These are phyloP conservation scores for Naganishia sp. DNA, from an alignment of 1,284 basidiomycete species.

Conservation along the genomic window DNA sequence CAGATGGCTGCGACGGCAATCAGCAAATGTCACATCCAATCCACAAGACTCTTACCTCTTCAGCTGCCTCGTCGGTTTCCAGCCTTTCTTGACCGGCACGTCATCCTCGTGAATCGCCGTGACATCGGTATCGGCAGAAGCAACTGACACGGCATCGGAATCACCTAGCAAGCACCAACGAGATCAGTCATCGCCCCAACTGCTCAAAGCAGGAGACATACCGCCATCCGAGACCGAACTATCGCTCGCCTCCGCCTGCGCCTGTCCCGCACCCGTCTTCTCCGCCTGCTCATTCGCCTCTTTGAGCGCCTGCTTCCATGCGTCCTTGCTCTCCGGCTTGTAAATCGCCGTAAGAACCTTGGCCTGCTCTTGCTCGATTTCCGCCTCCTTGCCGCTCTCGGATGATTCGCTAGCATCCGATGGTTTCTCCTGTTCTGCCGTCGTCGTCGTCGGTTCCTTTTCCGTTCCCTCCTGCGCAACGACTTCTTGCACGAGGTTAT, in stretches of 20 bases:
- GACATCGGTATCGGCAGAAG: slow-evolving; percentile 15
- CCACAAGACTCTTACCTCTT: slow-evolving; percentile 67
- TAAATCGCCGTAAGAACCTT: slow-evolving; percentile 77
- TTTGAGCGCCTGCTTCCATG: slow-evolving; percentile 70
- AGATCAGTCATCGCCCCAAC: background rate
- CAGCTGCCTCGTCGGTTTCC: slow-evolving; percentile 79
- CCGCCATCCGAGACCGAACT: slow-evolving; percentile 14
- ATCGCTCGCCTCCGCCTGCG: slow-evolving; percentile 17
- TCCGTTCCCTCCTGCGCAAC: slow-evolving; percentile 16
- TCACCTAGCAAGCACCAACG: background rate
- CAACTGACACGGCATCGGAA: slow-evolving; percentile 9
- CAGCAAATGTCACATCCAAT: background rate
- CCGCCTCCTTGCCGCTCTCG: slow-evolving; percentile 30
- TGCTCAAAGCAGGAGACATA: background rate
- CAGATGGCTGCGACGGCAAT: slow-evolving; percentile 67
- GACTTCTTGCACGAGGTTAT: slow-evolving; percentile 25
- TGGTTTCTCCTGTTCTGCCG: background rate
- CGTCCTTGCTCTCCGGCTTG: slow-evolving; percentile 74
- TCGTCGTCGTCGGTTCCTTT: background rate
- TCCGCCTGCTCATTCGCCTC: slow-evolving; percentile 52
- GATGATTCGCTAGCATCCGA: background rate
- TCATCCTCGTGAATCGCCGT: slow-evolving; percentile 27
- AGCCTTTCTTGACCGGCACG: slow-evolving; percentile 60
- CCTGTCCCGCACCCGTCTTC: slow-evolving; percentile 37
- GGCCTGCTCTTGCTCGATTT: slow-evolving; percentile 57